These are phyloP conservation scores for Trichoderma breve DNA, from an alignment of 2,329 filamentous ascomycete species.

Conservation along the genomic window DNA sequence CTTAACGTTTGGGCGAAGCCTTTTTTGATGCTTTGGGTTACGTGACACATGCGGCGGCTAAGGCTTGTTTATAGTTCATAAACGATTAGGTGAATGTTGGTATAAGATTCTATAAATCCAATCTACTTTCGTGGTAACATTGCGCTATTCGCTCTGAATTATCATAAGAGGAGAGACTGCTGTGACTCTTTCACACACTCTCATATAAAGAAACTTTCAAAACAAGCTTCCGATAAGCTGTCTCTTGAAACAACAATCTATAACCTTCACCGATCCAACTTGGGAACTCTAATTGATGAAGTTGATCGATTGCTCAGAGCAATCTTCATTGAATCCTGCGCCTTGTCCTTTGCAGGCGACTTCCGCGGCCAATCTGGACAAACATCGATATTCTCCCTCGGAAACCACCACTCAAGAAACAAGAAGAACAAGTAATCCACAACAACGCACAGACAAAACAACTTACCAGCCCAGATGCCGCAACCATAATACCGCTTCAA, in stretches of 20 bases:
- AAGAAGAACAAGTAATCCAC: constrained; percentile 92
- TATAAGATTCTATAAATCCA: background rate
- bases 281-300: constrained; percentile 32
- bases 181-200: background rate
- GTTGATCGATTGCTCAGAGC: constrained; percentile 34
- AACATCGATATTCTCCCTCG: constrained; percentile 81
- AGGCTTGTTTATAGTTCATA: background rate
- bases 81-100: background rate
- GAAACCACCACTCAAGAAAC: constrained; percentile 82
- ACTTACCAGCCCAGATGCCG: constrained; percentile 95
- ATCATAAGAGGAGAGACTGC: background rate
- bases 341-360: constrained; percentile 34
- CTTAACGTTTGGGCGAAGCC: background rate
- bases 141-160: background rate
- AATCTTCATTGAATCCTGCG: constrained; percentile 29
- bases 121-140: background rate
- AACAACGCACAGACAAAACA: constrained; percentile 92
- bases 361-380: constrained; percentile 92
- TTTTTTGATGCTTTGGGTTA: background rate
- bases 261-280: constrained; percentile 24
- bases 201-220: background rate
- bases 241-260: background rate
- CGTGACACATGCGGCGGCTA: background rate
- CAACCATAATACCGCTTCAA: constrained; percentile 97
- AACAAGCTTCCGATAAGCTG: background rate